phyloP scores from a whole-genome alignment of 2,329 filamentous ascomycete genomes.

The Neospermospora avenae region DNA sequence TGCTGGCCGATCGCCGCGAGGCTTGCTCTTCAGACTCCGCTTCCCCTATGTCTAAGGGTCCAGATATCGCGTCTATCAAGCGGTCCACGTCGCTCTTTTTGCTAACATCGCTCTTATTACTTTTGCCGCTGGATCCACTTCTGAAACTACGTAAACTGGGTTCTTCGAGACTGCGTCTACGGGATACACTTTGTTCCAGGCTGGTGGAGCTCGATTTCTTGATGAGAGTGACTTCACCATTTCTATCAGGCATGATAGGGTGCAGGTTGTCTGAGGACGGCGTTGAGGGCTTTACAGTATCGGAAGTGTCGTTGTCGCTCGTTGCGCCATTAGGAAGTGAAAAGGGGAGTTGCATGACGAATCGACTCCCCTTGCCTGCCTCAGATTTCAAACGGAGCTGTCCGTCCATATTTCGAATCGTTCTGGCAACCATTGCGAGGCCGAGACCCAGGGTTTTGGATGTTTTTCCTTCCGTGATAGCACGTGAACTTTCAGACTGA shows the following conservation, averaged over 20 bases:
- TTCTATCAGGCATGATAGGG: conserved; percentile 29
- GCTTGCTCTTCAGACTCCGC: conserved; percentile 30
- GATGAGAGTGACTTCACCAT: conserved; percentile 60
- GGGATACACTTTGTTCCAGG: conserved; percentile 11
- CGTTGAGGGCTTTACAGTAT: not conserved
- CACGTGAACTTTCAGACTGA: not conserved
- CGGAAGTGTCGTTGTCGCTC: not conserved
- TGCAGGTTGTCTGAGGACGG: conserved; percentile 11
- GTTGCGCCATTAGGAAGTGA: conserved; percentile 41
- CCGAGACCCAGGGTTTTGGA: conserved; percentile 69
- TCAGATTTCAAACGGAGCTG: conserved; percentile 83
- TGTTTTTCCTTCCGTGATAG: conserved; percentile 33
- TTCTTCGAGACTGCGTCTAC: conserved; percentile 26
- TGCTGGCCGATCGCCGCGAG: conserved; percentile 23
- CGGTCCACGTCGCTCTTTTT: conserved; percentile 63
- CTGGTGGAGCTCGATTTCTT: conserved; percentile 41
- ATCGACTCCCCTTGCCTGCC: conserved; percentile 75
- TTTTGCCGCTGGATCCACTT: conserved; percentile 29
- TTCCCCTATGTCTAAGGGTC: conserved; percentile 47
- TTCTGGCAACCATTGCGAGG: conserved; percentile 82
- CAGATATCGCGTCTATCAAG: conserved; percentile 69
- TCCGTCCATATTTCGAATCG: conserved; percentile 86
- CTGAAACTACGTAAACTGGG: conserved; percentile 29
- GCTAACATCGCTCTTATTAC: conserved; percentile 40
- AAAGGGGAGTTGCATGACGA: conserved; percentile 77